These are phyloP conservation scores for Alternaria longipes DNA, from an alignment of 2,329 filamentous ascomycete species.

Conservation along the genomic window DNA sequence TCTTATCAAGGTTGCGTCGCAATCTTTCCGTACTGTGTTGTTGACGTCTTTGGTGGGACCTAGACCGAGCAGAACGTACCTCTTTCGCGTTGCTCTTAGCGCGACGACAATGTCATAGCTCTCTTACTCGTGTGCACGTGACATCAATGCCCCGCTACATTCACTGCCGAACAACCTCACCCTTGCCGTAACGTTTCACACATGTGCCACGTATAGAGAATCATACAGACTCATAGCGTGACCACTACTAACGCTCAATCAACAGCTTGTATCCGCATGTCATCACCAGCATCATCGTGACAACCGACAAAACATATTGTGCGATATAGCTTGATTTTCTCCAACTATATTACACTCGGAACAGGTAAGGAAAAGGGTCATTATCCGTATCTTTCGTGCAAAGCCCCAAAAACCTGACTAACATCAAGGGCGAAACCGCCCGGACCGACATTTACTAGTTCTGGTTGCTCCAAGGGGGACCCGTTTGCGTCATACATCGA, in stretches of 20 bases:
- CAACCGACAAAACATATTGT: conserved; percentile 16
- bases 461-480: conserved; percentile 42
- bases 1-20: background rate
- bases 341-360: conserved; percentile 50
- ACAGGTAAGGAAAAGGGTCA: conserved; percentile 47
- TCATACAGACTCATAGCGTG: background rate
- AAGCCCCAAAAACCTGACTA: conserved; percentile 40
- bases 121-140: conserved; percentile 30
- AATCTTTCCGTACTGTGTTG: background rate
- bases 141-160: conserved; percentile 25
- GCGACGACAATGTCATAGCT: conserved; percentile 22
- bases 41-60: background rate
- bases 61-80: conserved; percentile 7
- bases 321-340: conserved; percentile 44
- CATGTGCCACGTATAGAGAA: background rate
- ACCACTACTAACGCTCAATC: background rate
- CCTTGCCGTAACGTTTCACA: background rate
- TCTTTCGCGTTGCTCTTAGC: conserved; percentile 27
- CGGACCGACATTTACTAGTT: conserved; percentile 51
- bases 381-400: conserved; percentile 47
- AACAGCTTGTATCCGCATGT: background rate
- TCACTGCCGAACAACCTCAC: conserved; percentile 6
- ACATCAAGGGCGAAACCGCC: conserved; percentile 42
- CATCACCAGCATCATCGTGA: conserved; percentile 16
- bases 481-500: conserved; percentile 46